Evolutionary conservation across 2,329 filamentous ascomycete genomes (phyloP).

Genomic region (Ascochyta lentis): DNA sequence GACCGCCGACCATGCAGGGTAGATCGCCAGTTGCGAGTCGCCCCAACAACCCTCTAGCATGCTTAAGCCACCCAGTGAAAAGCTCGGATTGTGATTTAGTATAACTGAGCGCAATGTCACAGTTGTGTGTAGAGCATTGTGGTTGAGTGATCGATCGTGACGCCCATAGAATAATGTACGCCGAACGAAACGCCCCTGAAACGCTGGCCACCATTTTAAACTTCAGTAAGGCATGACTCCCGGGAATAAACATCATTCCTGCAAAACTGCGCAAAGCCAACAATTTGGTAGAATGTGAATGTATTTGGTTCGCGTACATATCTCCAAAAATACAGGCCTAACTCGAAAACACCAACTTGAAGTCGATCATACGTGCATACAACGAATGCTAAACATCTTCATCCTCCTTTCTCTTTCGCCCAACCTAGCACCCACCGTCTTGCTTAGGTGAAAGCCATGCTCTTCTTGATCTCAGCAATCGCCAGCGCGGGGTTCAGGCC

Average conservation of each 20-base stretch:
- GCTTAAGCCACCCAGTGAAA: no score
- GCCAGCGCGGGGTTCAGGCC: conserved; percentile 94
- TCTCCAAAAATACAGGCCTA: conserved; percentile 28
- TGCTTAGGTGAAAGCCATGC: conserved; percentile 69
- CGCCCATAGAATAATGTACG: not conserved
- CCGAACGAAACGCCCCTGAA: not conserved
- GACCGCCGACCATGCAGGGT: no score
- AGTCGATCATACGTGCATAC: conserved; percentile 23
- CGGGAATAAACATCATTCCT: not conserved
- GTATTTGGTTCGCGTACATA: conserved; percentile 26
- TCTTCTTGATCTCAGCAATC: conserved; percentile 98
- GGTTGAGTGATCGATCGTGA: no score
- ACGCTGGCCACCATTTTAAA: not conserved
- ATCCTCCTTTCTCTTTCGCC: not conserved
- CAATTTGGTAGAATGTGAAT: conserved; percentile 18
- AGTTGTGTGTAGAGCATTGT: no score
- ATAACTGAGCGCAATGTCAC: no score
- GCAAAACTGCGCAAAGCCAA: not conserved
- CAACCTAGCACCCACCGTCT: not conserved
- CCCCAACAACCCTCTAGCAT: no score
- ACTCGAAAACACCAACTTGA: conserved; percentile 18
- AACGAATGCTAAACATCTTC: conserved; percentile 15
- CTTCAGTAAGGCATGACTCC: no score
- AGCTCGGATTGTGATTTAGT: no score
- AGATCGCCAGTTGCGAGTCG: no score